Conservation (phyloP, 169 alveolate genomes). For the Plasmodium malariae region DNA sequence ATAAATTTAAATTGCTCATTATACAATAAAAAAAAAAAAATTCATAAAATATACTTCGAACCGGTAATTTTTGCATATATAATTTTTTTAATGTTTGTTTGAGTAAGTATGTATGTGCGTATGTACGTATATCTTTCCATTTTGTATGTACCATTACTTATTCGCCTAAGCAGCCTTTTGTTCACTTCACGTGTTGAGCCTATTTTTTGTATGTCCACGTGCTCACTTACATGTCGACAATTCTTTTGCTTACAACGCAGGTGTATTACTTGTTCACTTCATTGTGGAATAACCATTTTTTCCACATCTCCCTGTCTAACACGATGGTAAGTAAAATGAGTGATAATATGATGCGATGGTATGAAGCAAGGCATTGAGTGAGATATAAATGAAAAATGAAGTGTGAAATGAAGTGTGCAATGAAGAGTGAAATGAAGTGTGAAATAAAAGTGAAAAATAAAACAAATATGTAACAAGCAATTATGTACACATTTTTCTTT, state of each 20-base stretch:
- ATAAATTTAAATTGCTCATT: constrained; percentile 27
- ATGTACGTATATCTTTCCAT: not conserved
- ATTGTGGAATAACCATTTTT: constrained; percentile 69
- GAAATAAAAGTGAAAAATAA: constrained; percentile 6
- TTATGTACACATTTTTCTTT: not conserved
- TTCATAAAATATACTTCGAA: constrained; percentile 64
- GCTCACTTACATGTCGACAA: not conserved
- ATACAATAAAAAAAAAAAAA: constrained; percentile 50
- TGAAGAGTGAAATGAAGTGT: no score
- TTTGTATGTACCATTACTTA: not conserved
- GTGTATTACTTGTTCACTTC: constrained; percentile 44
- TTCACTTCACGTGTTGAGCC: not conserved
- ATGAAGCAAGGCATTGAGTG: no score
- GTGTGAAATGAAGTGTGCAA: no score
- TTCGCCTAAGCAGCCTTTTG: not conserved
- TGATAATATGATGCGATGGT: no score
- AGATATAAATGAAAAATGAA: no score
- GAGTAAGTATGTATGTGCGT: not conserved
- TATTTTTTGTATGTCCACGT: not conserved
- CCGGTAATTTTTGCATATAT: constrained; percentile 27
- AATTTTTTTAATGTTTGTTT: not conserved
- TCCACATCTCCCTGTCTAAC: constrained; percentile 61
- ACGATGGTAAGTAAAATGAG: constrained; percentile 63
- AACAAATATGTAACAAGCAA: constrained; percentile 16
- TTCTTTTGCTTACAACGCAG: constrained; percentile 8